A percentile compares a stretch with the other conserved stretches of the same genome.
These are phyloP conservation scores for Erodium moschatum DNA, from an alignment of 441 rosid species.

Conservation along the genomic window DNA sequence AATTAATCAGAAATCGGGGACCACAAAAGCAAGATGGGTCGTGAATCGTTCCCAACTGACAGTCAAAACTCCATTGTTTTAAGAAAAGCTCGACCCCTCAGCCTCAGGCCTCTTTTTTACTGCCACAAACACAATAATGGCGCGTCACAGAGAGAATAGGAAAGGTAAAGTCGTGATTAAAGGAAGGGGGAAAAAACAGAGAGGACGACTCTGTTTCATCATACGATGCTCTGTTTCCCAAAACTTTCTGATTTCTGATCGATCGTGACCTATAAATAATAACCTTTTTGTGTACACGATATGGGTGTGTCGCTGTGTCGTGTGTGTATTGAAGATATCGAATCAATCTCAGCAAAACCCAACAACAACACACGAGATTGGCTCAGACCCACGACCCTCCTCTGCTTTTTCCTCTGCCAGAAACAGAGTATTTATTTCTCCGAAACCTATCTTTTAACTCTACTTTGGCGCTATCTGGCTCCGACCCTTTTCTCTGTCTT, in stretches of 20 bases:
- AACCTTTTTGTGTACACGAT: too few relatives aligned
- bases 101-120: neutral
- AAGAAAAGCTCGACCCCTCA: neutral
- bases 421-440: neutral
- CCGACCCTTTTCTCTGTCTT: too few relatives aligned
- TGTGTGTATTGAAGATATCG: conserved; percentile 4
- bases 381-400: neutral
- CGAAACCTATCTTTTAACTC: conserved; percentile 6
- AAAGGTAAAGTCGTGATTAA: too few relatives aligned
- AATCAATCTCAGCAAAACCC: neutral
- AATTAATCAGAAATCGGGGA: neutral
- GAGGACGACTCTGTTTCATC: too few relatives aligned
- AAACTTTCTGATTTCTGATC: conserved; percentile 1
- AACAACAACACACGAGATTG: neutral
- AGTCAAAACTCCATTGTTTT: neutral
- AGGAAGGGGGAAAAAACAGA: too few relatives aligned
- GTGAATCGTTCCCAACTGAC: neutral
- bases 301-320: neutral
- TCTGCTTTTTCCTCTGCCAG: neutral
- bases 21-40: neutral
- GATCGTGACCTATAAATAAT: neutral
- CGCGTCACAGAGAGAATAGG: neutral
- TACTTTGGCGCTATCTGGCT: neutral
- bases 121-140: neutral
- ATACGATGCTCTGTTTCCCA: conserved; percentile 1